Conservation (phyloP, 2,329 filamentous ascomycete genomes). For the Monosporascus sp. region DNA sequence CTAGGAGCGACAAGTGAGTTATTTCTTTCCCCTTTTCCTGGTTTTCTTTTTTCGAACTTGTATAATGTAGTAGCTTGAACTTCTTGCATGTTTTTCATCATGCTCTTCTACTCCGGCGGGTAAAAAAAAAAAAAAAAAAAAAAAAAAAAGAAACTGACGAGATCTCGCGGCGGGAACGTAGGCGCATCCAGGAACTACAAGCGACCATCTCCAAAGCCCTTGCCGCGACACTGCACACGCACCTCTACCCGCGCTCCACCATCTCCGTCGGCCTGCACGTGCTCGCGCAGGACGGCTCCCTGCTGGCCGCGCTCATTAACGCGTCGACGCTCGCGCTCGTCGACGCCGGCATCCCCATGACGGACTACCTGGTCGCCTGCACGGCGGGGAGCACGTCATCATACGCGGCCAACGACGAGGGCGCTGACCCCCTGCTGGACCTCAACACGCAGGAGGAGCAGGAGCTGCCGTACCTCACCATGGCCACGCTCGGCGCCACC, state of each 20-base stretch:
- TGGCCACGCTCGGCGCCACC: constrained; percentile 69
- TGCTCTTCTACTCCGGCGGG: too few species aligned
- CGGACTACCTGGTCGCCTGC: constrained; percentile 82
- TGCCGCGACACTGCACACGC: constrained; percentile 70
- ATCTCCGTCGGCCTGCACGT: constrained; percentile 83
- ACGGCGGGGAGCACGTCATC: constrained; percentile 76
- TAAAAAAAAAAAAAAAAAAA: too few species aligned
- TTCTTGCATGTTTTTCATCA: too few species aligned
- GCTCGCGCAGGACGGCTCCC: constrained; percentile 81
- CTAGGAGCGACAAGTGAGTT: constrained; percentile 70
- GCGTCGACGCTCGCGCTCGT: constrained; percentile 86
- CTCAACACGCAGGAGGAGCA: constrained; percentile 76
- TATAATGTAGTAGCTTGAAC: background rate
- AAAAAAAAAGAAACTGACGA: too few species aligned
- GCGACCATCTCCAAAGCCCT: constrained; percentile 75
- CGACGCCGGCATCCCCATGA: constrained; percentile 94
- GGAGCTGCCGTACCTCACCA: constrained; percentile 83
- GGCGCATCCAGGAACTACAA: constrained; percentile 75
- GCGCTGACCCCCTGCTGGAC: constrained; percentile 73
- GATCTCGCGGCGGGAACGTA: constrained; percentile 28
- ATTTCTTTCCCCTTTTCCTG: constrained; percentile 2
- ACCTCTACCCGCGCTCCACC: constrained; percentile 82
- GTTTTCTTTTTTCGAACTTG: constrained; percentile 3
- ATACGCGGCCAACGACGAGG: constrained; percentile 59
- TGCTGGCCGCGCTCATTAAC: constrained; percentile 86